Percentiles rank a stretch among this genome's conserved stretches.
These are phyloP conservation scores for Beauveria medogensis DNA, from an alignment of 2,329 filamentous ascomycete species.

Conservation along the genomic window DNA sequence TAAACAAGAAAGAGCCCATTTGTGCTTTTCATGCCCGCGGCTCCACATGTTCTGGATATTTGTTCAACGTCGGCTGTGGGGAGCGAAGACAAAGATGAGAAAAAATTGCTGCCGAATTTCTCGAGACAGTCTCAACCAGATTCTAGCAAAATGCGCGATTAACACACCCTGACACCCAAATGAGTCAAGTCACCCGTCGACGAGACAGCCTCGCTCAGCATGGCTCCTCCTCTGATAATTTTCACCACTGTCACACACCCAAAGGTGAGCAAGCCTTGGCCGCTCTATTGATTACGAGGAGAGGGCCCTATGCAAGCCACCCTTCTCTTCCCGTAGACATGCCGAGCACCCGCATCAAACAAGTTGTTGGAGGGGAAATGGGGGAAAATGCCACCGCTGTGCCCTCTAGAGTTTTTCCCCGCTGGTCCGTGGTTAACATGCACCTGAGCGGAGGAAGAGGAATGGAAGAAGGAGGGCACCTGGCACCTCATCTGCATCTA, in stretches of 20 bases:
- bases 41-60: neutral
- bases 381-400: neutral
- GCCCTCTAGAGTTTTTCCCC: neutral
- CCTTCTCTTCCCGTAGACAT: neutral
- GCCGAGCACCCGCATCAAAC: neutral
- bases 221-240: neutral
- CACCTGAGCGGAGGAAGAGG: neutral
- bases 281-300: neutral
- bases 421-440: neutral
- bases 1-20: neutral
- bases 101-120: too few species aligned
- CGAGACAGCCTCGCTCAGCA: neutral
- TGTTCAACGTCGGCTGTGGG: neutral
- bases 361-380: neutral
- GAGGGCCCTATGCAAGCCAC: constrained; percentile 3
- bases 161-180: neutral
- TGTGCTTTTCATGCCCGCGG: constrained; percentile 1
- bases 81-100: neutral
- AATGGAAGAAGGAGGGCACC: too few species aligned
- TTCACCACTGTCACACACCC: neutral
- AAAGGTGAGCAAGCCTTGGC: neutral
- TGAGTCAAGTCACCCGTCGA: neutral
- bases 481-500: too few species aligned
- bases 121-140: too few species aligned
- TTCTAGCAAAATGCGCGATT: neutral